Evolutionary conservation across 257 asterid genomes (phyloP), one percentile per base, ranked within the genome.

Genomic region (Nemophila menziesii): DNA sequence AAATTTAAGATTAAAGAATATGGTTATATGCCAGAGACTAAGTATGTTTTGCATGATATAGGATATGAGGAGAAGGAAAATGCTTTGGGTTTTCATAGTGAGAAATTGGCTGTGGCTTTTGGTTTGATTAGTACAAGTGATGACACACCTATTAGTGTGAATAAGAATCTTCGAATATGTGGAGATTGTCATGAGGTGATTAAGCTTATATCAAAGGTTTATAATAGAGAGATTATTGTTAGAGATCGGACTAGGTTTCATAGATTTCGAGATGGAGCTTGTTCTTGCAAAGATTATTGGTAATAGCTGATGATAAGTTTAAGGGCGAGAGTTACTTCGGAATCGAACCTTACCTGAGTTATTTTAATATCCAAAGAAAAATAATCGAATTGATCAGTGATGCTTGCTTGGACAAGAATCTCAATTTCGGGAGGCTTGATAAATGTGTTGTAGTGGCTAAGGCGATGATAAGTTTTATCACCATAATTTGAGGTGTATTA

Each of bases 211-310:
- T 79, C 99, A 5, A 76, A 67, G 50, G 38, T 79, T 4, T 85
- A 90, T 14, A 44, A 43, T 33, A 60, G 92, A 39, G 94, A 77
- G 42, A 77, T 90, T 60, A 61, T 90, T 15, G 93, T 85, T 20
- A 75, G 98, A 61, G 98, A 90, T 43, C 76, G 96, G 20, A 72
- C 94, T 3, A 71, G 96, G 36, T 90, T 90, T 52, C 96, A 90
- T 33, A 75, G 82, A 51, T 81, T 90, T 62, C 72, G 39, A 47
- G 66, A 72, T 4, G 98, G 96, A 8, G 42, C 66, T 62, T 90
- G 96, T 60, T 78, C 94, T 21, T 85, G 96, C 33, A 61, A 62
- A 50, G 93, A 90, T 43, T 90, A 70, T 55, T 89, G 94, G 97
- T 89, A 71, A 86, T n/a, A 29, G 18, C 39, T 21, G 3, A 3